These are phyloP conservation scores for Paramyrothecium sp. DNA, from an alignment of 2,329 filamentous ascomycete genomes.

Conservation along the genomic window DNA sequence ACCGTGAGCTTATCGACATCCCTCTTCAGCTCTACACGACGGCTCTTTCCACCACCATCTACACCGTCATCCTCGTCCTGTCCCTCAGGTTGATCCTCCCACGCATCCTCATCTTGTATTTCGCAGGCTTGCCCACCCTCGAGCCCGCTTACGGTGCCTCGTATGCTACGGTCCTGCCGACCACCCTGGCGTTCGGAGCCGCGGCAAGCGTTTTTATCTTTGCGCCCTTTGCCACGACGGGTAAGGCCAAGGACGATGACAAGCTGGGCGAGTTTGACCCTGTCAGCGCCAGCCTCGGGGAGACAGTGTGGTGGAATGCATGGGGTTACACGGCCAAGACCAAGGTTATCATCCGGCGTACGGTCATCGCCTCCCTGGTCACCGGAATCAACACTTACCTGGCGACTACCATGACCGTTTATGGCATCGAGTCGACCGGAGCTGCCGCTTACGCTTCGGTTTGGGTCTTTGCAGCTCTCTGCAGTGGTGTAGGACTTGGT, in stretches of 20 bases:
- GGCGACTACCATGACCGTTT: conserved; percentile 63
- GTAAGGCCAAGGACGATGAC: conserved; percentile 46
- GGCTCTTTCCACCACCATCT: conserved; percentile 69
- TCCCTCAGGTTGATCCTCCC: conserved; percentile 72
- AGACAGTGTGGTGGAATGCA: conserved; percentile 72
- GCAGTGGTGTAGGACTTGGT: conserved; percentile 57
- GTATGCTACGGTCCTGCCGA: conserved; percentile 59
- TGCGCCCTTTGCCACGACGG: conserved; percentile 59
- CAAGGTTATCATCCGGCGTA: conserved; percentile 64
- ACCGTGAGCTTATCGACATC: conserved; percentile 65
- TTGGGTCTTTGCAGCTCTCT: conserved; percentile 66
- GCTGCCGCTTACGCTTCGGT: conserved; percentile 70
- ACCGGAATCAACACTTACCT: conserved; percentile 61
- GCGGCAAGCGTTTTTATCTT: conserved; percentile 79
- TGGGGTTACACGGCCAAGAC: conserved; percentile 66
- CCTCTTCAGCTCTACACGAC: conserved; percentile 63
- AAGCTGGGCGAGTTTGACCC: conserved; percentile 59
- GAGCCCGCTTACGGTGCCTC: conserved; percentile 64
- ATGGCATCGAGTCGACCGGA: conserved; percentile 68
- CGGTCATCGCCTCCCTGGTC: conserved; percentile 55
- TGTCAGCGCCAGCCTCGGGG: conserved; percentile 59
- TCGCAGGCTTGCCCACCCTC: conserved; percentile 68
- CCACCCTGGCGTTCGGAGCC: conserved; percentile 58
- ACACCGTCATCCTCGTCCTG: conserved; percentile 69
- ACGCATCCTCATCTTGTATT: conserved; percentile 69